Conservation (phyloP, 805 yeast genomes). For the Hanseniaspora lachancei region DNA sequence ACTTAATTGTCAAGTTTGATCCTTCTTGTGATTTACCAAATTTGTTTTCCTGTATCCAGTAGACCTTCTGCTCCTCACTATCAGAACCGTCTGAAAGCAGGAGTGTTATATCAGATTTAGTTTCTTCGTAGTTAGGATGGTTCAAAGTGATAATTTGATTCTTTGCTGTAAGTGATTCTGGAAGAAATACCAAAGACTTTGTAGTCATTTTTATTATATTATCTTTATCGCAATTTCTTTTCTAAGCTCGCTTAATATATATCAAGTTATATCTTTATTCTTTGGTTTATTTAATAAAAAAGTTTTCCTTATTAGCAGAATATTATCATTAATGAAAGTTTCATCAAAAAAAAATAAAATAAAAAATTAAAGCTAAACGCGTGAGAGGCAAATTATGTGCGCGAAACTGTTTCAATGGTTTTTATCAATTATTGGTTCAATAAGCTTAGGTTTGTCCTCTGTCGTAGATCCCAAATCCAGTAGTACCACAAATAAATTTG, state of each 20-base stretch:
- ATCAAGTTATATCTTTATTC: no score
- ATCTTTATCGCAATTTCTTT: no score
- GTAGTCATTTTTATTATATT: not conserved
- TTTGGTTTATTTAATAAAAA: no score
- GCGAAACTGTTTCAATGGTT: no score
- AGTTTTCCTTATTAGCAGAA: not conserved
- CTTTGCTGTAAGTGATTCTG: conserved; percentile 4
- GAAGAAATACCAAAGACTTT: conserved; percentile 26
- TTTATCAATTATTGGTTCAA: no score
- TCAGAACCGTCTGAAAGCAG: not conserved
- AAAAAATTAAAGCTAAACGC: not conserved
- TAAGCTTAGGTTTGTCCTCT: no score
- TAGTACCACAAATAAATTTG: no score
- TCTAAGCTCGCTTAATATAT: no score
- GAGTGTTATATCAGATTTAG: not conserved
- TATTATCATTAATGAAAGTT: not conserved
- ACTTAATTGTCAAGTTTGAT: not conserved
- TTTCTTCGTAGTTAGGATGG: not conserved
- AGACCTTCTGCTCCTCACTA: not conserved
- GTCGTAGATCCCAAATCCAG: no score
- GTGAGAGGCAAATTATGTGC: no score
- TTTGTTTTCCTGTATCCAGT: not conserved
- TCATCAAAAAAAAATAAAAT: not conserved
- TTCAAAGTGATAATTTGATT: not conserved
- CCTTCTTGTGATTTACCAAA: conserved; percentile 12